Evolutionary conservation across 805 yeast genomes (phyloP), one percentile per base, ranked within the genome.

Genomic region (Metschnikowia reukaufii): DNA sequence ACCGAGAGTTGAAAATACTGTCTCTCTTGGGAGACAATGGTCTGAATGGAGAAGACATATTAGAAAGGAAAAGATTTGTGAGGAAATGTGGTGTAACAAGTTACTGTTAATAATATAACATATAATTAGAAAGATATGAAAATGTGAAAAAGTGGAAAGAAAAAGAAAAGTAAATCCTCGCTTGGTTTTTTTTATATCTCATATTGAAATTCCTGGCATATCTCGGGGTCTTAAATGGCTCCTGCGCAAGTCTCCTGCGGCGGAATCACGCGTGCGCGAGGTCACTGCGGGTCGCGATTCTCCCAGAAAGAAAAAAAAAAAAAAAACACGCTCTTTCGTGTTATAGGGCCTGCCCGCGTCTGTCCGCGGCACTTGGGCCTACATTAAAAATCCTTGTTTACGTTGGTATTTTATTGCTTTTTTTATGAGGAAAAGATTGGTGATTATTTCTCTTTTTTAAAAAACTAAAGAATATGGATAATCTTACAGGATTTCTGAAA

Each of bases 11-110:
- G 47, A 48, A 42, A 23, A 42, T 25, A 15, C 54, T 53, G 51
- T 49, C 54, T 44, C 51, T 44, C 35, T 49, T 48, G 13, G 51
- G 44, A 35, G 57, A 52, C 39, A 55, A 45, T n/a, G 57, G 55
- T 34, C 55, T 47, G 44, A 33, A 33, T 8, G 54, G 50, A 29
- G 54, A 41, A 10, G 54, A 50, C 54, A 50, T 50, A 27, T 30
- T 19, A 16, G 10, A 16, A 21, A 5, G 4, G 19, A 12, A 21
- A 13, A 13, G 36, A 29, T 17, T 23, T 5, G 12, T 5, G 27
- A 18, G 18, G 13, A 8, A 12, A 15, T 9, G 8, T 12, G 15
- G 33, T 17, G 10, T 10, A 12, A 36, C 30, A n/a, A 31, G 23
- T 13, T n/a, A 39, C 27, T 40, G 15, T 40, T 23, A 17, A 15